A percentile compares a stretch with the other conserved stretches of the same genome.
phyloP scores from a whole-genome alignment of 345 rosid genomes.

The Murraya koenigii region DNA sequence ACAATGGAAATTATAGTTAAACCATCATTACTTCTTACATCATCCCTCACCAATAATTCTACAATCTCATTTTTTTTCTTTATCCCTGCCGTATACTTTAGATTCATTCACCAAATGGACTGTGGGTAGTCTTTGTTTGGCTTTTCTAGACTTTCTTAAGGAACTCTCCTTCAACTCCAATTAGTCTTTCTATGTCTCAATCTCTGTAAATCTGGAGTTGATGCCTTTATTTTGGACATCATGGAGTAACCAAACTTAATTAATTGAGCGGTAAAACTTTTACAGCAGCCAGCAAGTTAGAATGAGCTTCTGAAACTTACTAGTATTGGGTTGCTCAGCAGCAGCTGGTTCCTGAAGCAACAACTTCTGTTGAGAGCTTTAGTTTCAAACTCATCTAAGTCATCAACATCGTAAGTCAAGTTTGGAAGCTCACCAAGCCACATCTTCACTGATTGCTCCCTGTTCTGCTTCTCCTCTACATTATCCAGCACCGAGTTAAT shows the following conservation, averaged over 20 bases:
- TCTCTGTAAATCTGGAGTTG: conserved; percentile 1
- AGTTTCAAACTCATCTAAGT: conserved; percentile 14
- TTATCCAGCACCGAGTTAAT: background rate
- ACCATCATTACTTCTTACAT: background rate
- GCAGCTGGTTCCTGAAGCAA: background rate
- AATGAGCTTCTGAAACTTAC: background rate
- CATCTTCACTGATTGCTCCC: background rate
- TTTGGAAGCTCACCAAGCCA: conserved; percentile 18
- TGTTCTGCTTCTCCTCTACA: conserved; percentile 20
- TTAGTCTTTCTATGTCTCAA: background rate
- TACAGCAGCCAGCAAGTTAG: background rate
- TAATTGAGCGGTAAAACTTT: background rate
- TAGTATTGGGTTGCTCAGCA: background rate
- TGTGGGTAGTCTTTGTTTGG: background rate
- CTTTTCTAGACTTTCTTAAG: background rate
- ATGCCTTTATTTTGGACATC: background rate
- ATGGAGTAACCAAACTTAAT: background rate
- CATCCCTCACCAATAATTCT: background rate
- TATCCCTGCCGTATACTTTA: conserved; percentile 25
- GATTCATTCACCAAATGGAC: conserved; percentile 1
- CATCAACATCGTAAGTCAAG: conserved; percentile 12
- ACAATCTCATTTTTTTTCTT: conserved; percentile 20
- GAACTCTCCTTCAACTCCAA: background rate
- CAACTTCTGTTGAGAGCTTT: background rate
- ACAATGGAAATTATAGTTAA: conserved; percentile 15